phyloP scores from a whole-genome alignment of 768 basidiomycete species.

The Terana coerulea region DNA sequence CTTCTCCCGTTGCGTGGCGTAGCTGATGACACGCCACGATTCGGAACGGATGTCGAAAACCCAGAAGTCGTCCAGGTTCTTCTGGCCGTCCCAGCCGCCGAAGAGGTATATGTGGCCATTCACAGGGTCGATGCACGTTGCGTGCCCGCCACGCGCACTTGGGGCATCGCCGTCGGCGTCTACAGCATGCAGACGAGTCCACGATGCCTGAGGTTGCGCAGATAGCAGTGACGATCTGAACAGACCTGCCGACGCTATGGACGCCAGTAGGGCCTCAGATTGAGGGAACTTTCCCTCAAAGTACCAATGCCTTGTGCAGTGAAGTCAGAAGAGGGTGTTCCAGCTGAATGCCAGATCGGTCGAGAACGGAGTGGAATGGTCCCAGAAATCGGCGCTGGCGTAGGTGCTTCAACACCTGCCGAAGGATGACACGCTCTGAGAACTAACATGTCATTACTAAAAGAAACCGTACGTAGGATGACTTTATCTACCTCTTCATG shows the following conservation, averaged over 20 bases:
- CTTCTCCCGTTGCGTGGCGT: slow-evolving; percentile 47
- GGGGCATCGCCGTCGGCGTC: slow-evolving; percentile 66
- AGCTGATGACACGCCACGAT: slow-evolving; percentile 59
- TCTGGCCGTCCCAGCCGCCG: slow-evolving; percentile 76
- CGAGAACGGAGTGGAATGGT: slow-evolving; percentile 56
- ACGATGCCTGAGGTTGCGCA: slow-evolving; percentile 55
- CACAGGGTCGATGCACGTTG: slow-evolving; percentile 72
- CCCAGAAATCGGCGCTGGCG: slow-evolving; percentile 70
- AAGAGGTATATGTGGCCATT: slow-evolving; percentile 67
- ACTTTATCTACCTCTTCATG: slow-evolving; percentile 58
- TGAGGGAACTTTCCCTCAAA: slow-evolving; percentile 60
- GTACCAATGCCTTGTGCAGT: slow-evolving; percentile 60
- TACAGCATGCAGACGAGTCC: slow-evolving; percentile 57
- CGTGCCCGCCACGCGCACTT: slow-evolving; percentile 69
- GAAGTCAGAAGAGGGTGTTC: slow-evolving; percentile 72
- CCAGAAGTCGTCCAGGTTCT: slow-evolving; percentile 79
- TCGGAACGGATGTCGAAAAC: slow-evolving; percentile 56
- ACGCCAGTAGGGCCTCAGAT: slow-evolving; percentile 50
- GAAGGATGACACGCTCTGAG: slow-evolving; percentile 60
- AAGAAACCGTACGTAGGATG: neutral
- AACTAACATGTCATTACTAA: slow-evolving; percentile 40
- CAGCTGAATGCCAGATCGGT: slow-evolving; percentile 48
- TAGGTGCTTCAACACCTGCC: slow-evolving; percentile 72
- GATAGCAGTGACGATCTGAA: slow-evolving; percentile 57
- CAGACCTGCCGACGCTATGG: slow-evolving; percentile 51